Base-by-base conservation (phyloP, 306 rosid species). In the Astragalus glycyphyllos region DNA sequence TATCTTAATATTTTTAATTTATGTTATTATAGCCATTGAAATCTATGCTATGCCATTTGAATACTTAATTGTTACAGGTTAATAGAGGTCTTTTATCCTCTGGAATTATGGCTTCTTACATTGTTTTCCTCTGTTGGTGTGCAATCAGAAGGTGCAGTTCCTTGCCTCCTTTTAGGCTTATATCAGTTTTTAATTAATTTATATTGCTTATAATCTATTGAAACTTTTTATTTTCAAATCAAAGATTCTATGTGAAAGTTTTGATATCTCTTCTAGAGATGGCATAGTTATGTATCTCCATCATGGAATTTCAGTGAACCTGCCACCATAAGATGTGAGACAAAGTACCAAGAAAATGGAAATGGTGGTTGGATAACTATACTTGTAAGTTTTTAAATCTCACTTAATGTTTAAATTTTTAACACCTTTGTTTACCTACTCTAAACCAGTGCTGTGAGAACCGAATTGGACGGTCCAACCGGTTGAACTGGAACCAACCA, bases 91-190 rank as follows among this genome's bases (percentile, higher is more conserved):
- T 92, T 65, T 72, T 92, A 63, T 89, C 98, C 51, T 92, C 98
- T 4, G 98, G 96, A 78, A 86, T 92, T 71, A 89, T 92, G 96
- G 96, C 96, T 74, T 87, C 89, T 6, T 92, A 92, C 74, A 70
- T 89, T 63, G 88, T 92, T 68, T 92, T 87, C 78, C 88, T 89
- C 45, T 92, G 98, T 75, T 92, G 96, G 96, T 79, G 85, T 81
- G 98, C 98, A 40, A 77, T 92, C 35, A 83, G 92, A 83, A 90
- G 97, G 95, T 90, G 48, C 51, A 79, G 40, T 74, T 75, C 53
- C 53, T 13, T 47, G 9, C 1, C 42, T 37, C 14, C 48, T 38
- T 37, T 37, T 5, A 7, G 41, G 31, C 31, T 26, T 26, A 2
- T 26, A 26, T 26, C 31, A 26, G 31, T 26, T 26, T 26, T 26